These are phyloP conservation scores for Verruconis gallopava DNA, from an alignment of 2,329 filamentous ascomycete species.

Conservation along the genomic window DNA sequence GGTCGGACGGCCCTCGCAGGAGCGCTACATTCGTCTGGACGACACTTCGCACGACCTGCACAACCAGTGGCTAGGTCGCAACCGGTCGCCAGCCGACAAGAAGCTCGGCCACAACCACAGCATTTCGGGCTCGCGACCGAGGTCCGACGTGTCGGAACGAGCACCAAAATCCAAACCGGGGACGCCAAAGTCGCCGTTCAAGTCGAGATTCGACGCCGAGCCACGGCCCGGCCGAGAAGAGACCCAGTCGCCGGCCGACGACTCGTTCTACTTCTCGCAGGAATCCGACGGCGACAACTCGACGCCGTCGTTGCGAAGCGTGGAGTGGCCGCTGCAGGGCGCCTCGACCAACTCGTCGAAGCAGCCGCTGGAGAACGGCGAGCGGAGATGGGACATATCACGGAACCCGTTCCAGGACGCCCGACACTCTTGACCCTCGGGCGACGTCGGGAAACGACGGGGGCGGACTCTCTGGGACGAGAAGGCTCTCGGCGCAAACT, in stretches of 20 bases:
- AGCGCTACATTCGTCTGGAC: background rate
- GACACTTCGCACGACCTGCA: background rate
- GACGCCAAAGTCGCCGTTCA: background rate
- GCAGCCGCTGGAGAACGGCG: background rate
- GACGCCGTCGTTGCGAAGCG: background rate
- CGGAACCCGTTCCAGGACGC: conserved; percentile 1
- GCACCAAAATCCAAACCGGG: background rate
- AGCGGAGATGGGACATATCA: background rate
- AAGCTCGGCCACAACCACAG: background rate
- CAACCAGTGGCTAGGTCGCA: background rate
- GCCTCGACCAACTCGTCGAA: background rate
- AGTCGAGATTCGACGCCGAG: background rate
- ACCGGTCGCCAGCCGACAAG: background rate
- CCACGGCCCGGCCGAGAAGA: background rate
- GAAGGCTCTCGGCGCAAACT: too few species aligned
- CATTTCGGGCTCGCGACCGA: background rate
- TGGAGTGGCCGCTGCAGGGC: background rate
- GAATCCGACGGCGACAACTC: background rate
- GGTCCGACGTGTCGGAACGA: background rate
- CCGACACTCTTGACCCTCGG: background rate
- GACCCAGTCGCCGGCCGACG: background rate
- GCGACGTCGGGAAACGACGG: too few species aligned
- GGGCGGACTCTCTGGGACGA: too few species aligned
- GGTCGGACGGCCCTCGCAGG: background rate
- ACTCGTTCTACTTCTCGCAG: background rate